Base-by-base conservation (phyloP, 352 stramenopile genomes). In the Achlya hypogyna region DNA sequence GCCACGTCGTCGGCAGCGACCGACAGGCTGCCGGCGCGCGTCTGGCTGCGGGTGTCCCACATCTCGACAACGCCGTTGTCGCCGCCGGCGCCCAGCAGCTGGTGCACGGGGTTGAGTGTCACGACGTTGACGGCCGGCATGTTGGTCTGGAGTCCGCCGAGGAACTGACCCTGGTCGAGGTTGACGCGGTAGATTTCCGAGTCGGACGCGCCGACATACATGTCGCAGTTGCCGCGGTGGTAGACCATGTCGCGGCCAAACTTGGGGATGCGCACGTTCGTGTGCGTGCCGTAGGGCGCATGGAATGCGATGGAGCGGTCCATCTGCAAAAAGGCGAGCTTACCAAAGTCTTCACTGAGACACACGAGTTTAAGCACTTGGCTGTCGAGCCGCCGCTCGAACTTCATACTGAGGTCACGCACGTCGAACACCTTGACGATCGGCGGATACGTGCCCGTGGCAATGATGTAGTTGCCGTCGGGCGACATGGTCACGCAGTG, bases 241-340 rank as follows among this genome's bases (percentile, higher is more conserved):
- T 99, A 99, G 28, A 84, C 91, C 89, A 99, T 98, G 51, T 96
- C 89, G 47, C 97, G 83, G 5, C 97, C 97, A 78, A 99, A 98
- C 34, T 97, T 98, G 28, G 97, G 97, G 64, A 99, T 96, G 58
- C 97, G 77, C 70, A 99, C 76, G 45, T 77, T 89, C 74, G 98
- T 97, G 75, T 99, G 97, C 10, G 76, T 88, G 27, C 98, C 98
- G 76, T 99, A 99, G 0, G 96, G 92, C 34, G 98, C 97, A 74
- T 99, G 98, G 74, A 99, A 99, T 14, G 82, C 82, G 53, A 99
- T 82, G 32, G 89, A 98, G 22, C 97, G 87, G 75, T 99, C 96
- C 16, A 91, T 86, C 59, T 97, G 87, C 22, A 99, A 72, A 65
- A 99, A 97, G 22, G 84, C 96, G 43, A 99, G 78, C 84, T 99